Percentiles rank a stretch among this genome's conserved stretches.
Evolutionary conservation across 108 stramenopile species (phyloP).

Genomic region (Cyclotella atomus): DNA sequence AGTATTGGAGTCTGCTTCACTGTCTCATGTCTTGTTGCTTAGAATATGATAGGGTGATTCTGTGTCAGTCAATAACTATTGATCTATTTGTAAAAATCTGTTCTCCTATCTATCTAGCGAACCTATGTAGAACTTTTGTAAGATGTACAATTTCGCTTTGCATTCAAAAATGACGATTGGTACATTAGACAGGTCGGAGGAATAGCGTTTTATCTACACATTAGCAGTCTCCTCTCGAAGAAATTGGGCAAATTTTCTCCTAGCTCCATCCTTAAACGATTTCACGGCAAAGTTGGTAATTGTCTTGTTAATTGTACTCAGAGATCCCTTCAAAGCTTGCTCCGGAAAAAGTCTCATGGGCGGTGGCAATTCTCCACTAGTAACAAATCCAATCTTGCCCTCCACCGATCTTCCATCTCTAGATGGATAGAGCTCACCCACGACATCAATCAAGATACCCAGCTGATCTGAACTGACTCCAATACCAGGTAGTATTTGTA

Average conservation of each 20-base stretch:
- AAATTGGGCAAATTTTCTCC: slow-evolving; percentile 42
- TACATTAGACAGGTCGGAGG: too few species aligned
- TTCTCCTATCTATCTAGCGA: not conserved
- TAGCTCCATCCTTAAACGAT: slow-evolving; percentile 71
- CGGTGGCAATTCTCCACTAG: slow-evolving; percentile 62
- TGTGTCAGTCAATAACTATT: too few species aligned
- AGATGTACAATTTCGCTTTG: not conserved
- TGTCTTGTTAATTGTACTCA: slow-evolving; percentile 68
- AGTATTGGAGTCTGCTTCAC: not conserved
- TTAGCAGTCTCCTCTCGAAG: slow-evolving; percentile 1
- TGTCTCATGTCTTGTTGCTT: too few species aligned
- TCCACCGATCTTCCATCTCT: slow-evolving; percentile 67
- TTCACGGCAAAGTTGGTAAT: slow-evolving; percentile 68
- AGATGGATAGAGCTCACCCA: slow-evolving; percentile 69
- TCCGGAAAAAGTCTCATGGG: slow-evolving; percentile 74
- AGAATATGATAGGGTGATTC: too few species aligned
- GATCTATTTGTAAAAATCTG: not conserved
- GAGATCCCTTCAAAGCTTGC: slow-evolving; percentile 54
- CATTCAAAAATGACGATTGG: not conserved
- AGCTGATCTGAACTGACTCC: slow-evolving; percentile 54
- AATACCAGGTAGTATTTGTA: slow-evolving; percentile 73
- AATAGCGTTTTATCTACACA: not conserved
- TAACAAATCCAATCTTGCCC: slow-evolving; percentile 77
- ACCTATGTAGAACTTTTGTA: not conserved
- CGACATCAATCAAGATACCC: slow-evolving; percentile 77